phyloP scores from a whole-genome alignment of 1,139 yeast genomes.

The Torulaspora globosa region DNA sequence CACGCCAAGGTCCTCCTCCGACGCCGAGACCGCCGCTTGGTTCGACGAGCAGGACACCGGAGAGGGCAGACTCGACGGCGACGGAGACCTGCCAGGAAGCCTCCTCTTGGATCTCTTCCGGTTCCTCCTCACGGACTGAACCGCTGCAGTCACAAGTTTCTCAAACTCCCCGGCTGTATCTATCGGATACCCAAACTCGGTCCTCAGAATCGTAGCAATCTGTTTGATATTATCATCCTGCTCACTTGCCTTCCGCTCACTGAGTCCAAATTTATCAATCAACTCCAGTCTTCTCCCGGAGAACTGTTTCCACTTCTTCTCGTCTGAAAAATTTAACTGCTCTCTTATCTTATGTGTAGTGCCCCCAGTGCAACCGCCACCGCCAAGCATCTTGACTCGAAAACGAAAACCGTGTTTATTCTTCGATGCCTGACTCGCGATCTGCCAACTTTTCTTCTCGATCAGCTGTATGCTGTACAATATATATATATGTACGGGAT shows the following conservation, averaged over 20 bases:
- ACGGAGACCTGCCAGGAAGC: slow-evolving; percentile 7
- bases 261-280: slow-evolving; percentile 73
- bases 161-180: slow-evolving; percentile 69
- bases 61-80: slow-evolving; percentile 9
- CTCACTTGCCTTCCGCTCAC: slow-evolving; percentile 82
- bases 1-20: slow-evolving; percentile 13
- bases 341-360: slow-evolving; percentile 76
- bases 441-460: no score
- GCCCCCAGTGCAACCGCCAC: slow-evolving; percentile 40
- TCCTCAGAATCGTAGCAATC: slow-evolving; percentile 70
- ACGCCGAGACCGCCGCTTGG: slow-evolving; percentile 5
- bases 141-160: slow-evolving; percentile 85
- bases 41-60: slow-evolving; percentile 4
- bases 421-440: no score
- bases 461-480: not conserved
- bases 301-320: slow-evolving; percentile 79
- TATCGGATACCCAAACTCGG: slow-evolving; percentile 67
- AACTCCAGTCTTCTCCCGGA: slow-evolving; percentile 83
- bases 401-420: no score
- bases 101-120: slow-evolving; percentile 50
- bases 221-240: slow-evolving; percentile 76
- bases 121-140: slow-evolving; percentile 72
- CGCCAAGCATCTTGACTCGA: not conserved
- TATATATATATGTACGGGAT: not conserved
- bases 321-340: slow-evolving; percentile 73